Evolutionary conservation across 352 stramenopile species (phyloP), one percentile per base, ranked within the genome.

Genomic region (Phytophthora boehmeriae): DNA sequence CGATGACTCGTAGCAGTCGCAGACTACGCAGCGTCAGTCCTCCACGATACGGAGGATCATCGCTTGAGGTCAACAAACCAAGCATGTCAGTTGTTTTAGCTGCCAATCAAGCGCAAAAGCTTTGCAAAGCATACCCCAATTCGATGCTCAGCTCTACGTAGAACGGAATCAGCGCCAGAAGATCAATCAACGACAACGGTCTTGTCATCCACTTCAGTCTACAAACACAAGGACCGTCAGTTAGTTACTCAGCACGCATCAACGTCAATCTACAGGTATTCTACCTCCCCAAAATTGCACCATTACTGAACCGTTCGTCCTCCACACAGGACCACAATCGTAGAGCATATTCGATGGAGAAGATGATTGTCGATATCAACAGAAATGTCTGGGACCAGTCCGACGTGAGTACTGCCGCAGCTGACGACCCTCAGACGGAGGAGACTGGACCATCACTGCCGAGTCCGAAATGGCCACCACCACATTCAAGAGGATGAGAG

Each of bases 241-340:
- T 30, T 30, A 30, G 25, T 30, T 30, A n/a, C n/a, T n/a, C n/a
- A n/a, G n/a, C n/a, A n/a, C n/a, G n/a, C n/a, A n/a, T n/a, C n/a
- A n/a, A n/a, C n/a, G n/a, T n/a, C n/a, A n/a, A 52, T 2, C 16
- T 25, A 13, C 47, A 44, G n/a, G 0, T 9, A n/a, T 9, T 53
- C 9, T 52, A 88, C 78, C 80, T 58, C 38, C 78, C 76, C 45
- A 59, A 44, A 32, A 88, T 52, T 0, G 60, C 51, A 41, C 70
- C 63, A 19, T 68, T 64, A 39, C 41, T 59, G 56, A 71, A 88
- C 16, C 76, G 63, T 25, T 84, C 59, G 59, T 89, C 80, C 43
- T 86, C 80, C 4, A 86, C 72, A 39, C 80, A 89, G 8, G 78
- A 86, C 80, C 80, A 89, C 8, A 86, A 44, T 8, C 80, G 76